Evolutionary conservation across 331 rosid genomes (phyloP).

Genomic region (Quercus lobata): DNA sequence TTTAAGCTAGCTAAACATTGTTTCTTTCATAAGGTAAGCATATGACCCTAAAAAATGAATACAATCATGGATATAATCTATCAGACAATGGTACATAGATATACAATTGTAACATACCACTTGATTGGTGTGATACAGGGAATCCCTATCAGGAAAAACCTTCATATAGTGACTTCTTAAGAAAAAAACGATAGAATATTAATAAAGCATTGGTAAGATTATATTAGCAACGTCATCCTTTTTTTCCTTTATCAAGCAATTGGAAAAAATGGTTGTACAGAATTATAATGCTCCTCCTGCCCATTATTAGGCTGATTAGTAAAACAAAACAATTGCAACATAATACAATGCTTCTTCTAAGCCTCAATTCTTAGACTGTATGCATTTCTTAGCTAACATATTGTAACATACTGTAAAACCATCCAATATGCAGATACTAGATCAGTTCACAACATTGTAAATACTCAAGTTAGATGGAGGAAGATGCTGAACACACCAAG

Average conservation of each 20-base stretch:
- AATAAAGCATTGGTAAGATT: neutral
- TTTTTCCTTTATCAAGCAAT: neutral
- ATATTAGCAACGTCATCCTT: neutral
- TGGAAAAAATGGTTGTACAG: neutral
- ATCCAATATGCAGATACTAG: neutral
- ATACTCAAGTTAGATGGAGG: neutral
- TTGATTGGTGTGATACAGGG: neutral
- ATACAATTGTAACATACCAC: neutral
- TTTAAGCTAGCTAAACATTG: neutral
- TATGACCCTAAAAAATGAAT: neutral
- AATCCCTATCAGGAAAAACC: neutral
- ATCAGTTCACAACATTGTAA: neutral
- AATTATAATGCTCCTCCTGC: neutral
- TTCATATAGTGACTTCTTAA: neutral
- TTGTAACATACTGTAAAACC: neutral
- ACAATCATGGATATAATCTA: neutral
- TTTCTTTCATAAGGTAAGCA: neutral
- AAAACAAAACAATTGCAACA: neutral
- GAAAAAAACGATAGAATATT: neutral
- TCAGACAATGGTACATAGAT: neutral
- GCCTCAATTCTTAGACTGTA: neutral
- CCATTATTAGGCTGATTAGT: neutral
- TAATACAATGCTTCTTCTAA: neutral
- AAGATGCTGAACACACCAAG: neutral
- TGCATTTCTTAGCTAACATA: neutral